phyloP scores from a whole-genome alignment of 2,329 filamentous ascomycete genomes.

The Tolypocladium tropicale region DNA sequence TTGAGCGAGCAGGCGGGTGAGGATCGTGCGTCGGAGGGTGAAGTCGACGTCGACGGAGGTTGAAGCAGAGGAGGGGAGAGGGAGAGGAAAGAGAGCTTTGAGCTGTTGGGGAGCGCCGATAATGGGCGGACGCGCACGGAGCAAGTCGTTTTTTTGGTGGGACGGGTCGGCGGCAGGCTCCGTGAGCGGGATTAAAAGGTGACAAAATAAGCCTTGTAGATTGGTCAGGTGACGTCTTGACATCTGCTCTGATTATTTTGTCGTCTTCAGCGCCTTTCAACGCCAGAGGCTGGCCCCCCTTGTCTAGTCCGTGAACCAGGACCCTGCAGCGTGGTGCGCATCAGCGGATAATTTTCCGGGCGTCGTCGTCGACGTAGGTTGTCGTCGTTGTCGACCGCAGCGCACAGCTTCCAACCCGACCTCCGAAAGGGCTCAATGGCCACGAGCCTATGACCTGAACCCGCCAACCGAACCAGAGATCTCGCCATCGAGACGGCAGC shows the following conservation, averaged over 20 bases:
- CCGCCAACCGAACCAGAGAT: background rate
- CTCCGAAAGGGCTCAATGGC: background rate
- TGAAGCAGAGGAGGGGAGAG: no score
- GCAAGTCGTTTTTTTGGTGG: conserved; percentile 18
- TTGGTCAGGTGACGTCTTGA: background rate
- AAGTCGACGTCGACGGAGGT: background rate
- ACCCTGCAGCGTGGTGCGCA: background rate
- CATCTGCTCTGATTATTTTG: no score
- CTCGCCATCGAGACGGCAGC: background rate
- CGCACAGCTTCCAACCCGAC: background rate
- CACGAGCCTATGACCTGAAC: background rate
- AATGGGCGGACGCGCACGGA: conserved; percentile 15
- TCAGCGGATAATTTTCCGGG: background rate
- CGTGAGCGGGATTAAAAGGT: background rate
- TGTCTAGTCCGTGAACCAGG: background rate
- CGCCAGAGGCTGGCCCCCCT: background rate
- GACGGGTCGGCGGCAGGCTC: conserved; percentile 2
- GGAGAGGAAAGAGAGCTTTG: conserved; percentile 18
- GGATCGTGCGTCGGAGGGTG: background rate
- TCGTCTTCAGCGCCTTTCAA: background rate
- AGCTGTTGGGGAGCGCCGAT: conserved; percentile 23
- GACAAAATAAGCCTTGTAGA: background rate
- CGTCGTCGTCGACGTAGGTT: no score
- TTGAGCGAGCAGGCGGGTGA: conserved; percentile 11
- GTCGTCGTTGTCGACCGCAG: no score